These are phyloP conservation scores for Nemophila menziesii DNA, from an alignment of 257 asterid genomes.

Conservation along the genomic window DNA sequence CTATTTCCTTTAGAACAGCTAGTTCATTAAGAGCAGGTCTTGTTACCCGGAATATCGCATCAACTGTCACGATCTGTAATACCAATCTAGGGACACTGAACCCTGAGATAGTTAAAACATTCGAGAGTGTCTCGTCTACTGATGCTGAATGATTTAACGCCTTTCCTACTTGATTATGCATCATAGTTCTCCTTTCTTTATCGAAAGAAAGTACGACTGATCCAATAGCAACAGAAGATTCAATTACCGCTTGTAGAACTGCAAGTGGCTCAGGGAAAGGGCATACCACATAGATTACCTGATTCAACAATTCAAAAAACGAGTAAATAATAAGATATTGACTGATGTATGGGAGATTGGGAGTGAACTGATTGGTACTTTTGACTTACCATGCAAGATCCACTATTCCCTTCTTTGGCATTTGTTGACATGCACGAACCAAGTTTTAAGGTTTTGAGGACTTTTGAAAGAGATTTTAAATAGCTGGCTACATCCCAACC, in stretches of 20 bases:
- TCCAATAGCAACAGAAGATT: constrained; percentile 86
- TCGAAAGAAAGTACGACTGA: constrained; percentile 77
- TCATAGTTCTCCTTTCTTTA: constrained; percentile 74
- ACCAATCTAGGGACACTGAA: constrained; percentile 86
- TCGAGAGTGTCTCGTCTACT: constrained; percentile 83
- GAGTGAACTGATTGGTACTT: constrained; percentile 1
- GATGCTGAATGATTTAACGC: constrained; percentile 79
- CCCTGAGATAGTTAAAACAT: constrained; percentile 81
- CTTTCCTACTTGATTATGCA: constrained; percentile 96
- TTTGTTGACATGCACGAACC: constrained; percentile 57
- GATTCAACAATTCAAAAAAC: constrained; percentile 18
- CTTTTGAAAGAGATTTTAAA: constrained; percentile 86
- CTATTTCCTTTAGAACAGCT: constrained; percentile 74
- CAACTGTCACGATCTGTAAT: constrained; percentile 91
- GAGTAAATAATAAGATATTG: background rate
- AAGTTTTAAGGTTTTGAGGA: constrained; percentile 62
- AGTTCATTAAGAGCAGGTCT: constrained; percentile 82
- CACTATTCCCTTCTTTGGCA: constrained; percentile 78
- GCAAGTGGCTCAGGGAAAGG: constrained; percentile 99
- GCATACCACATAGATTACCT: constrained; percentile 96
- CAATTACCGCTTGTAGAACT: constrained; percentile 77
- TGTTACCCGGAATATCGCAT: constrained; percentile 89
- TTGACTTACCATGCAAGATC: constrained; percentile 76
- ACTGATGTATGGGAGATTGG: background rate
- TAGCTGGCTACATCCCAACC: constrained; percentile 98